phyloP scores from a whole-genome alignment of 1,139 yeast genomes.

The Nakaseomyces sp. region DNA sequence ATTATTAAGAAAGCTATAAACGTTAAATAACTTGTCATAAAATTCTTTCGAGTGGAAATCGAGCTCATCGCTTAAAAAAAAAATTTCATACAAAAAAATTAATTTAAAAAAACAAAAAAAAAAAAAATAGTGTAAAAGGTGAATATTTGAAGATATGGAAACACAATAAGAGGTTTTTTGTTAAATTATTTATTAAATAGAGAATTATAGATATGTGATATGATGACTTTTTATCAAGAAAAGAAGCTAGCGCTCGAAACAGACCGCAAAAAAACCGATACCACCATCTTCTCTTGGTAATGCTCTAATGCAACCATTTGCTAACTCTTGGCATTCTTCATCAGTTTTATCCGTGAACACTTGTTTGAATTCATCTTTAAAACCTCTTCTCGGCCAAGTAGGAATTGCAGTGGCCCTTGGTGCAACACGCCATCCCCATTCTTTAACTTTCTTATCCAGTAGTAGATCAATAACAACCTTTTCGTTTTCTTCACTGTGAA shows the following conservation, averaged over 20 bases:
- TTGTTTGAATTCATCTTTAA: constrained; percentile 52
- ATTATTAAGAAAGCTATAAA: too few species aligned
- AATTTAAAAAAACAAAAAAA: background rate
- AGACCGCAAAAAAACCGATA: constrained; percentile 87
- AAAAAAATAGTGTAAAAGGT: background rate
- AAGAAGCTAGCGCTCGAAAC: constrained; percentile 30
- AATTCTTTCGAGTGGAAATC: too few species aligned
- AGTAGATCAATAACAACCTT: constrained; percentile 74
- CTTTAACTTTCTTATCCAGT: constrained; percentile 49
- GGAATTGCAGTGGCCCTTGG: constrained; percentile 60
- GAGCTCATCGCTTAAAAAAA: background rate
- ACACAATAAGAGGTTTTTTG: too few species aligned
- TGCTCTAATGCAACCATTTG: constrained; percentile 82
- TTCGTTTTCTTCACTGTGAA: constrained; percentile 90
- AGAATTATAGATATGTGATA: background rate
- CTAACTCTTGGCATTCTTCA: constrained; percentile 42
- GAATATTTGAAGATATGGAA: background rate
- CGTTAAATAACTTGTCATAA: too few species aligned
- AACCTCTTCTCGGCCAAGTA: constrained; percentile 78
- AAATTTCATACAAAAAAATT: background rate
- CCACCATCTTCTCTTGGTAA: constrained; percentile 89
- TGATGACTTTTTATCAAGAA: background rate
- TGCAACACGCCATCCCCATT: constrained; percentile 70
- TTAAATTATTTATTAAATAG: too few species aligned
- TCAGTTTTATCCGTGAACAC: constrained; percentile 36